Evolutionary conservation across 345 rosid species (phyloP), one percentile per base, ranked within the genome.

Genomic region (Ceriops decandra): DNA sequence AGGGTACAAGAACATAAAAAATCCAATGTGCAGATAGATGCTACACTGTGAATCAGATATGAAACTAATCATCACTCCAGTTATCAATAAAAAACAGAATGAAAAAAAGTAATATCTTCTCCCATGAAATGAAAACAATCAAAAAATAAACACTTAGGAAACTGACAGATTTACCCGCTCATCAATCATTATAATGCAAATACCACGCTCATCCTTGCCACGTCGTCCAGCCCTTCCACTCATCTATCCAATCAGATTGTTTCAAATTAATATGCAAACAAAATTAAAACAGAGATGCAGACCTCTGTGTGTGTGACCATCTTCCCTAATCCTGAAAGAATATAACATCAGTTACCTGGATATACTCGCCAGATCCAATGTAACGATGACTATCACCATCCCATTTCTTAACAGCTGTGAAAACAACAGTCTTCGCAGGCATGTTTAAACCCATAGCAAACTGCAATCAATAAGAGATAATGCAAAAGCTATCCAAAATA

Each of bases 181-280:
- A 84, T 95, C 95, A 74, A 95, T 76, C 99, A 95, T 95, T 76
- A 91, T 88, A 65, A 95, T 88, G 81, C 98, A 95, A 64, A 95
- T 95, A 32, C 98, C 99, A 26, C 96, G 96, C 28, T 90, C 97
- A 56, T 90, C 99, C 78, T 91, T 95, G 74, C 99, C 98, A 77
- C 99, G 98, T 24, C 99, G 96, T 72, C 99, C 99, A 82, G 99
- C 99, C 75, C 97, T 85, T 74, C 99, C 98, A 69, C 99, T 95
- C 99, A 95, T 95, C 99, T 95, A 72, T 71, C 79, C 57, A 60
- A 69, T 63, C 69, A 79, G 70, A 67, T 33, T n/a, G 73, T 57
- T 73, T 69, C 53, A 31, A 24, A 76, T 52, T 63, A 28, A 62
- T 10, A 65, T 52, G 59, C 22, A 21, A 19, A 62, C 33, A 42